These are phyloP conservation scores for Hypoxylon fragiforme DNA, from an alignment of 495 filamentous ascomycete genomes.

Conservation along the genomic window DNA sequence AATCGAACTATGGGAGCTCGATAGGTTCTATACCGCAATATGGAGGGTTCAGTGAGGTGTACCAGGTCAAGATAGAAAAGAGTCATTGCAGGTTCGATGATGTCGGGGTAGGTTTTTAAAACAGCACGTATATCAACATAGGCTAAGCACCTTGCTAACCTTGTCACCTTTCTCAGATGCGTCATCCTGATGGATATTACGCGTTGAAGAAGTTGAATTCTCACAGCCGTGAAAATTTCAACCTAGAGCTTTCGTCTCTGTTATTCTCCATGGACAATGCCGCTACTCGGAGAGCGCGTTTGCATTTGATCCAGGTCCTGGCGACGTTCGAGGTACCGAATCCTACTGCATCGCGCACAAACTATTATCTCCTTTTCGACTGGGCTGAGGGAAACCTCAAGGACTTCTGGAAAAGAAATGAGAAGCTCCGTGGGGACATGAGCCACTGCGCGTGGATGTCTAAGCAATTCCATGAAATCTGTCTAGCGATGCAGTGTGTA, in stretches of 20 bases:
- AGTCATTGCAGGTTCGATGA: slow-evolving; percentile 14
- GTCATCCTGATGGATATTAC: slow-evolving; percentile 5
- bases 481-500: slow-evolving; percentile 18
- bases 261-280: slow-evolving; percentile 22
- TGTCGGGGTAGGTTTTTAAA: slow-evolving; percentile 11
- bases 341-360: background rate
- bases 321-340: slow-evolving; percentile 25
- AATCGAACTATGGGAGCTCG: background rate
- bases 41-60: slow-evolving; percentile 24
- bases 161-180: slow-evolving; percentile 3
- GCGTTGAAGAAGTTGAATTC: slow-evolving; percentile 24
- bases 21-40: background rate
- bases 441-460: slow-evolving; percentile 23
- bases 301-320: slow-evolving; percentile 16
- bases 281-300: background rate
- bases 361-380: slow-evolving; percentile 28
- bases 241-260: slow-evolving; percentile 21
- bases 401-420: slow-evolving; percentile 15
- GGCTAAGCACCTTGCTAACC: background rate
- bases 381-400: slow-evolving; percentile 26
- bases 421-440: background rate
- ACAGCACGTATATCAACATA: background rate
- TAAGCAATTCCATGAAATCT: slow-evolving; percentile 20
- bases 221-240: slow-evolving; percentile 10
- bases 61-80: slow-evolving; percentile 12